Evolutionary conservation across 2,329 filamentous ascomycete species (phyloP).

Genomic region (Colletotrichum scovillei): DNA sequence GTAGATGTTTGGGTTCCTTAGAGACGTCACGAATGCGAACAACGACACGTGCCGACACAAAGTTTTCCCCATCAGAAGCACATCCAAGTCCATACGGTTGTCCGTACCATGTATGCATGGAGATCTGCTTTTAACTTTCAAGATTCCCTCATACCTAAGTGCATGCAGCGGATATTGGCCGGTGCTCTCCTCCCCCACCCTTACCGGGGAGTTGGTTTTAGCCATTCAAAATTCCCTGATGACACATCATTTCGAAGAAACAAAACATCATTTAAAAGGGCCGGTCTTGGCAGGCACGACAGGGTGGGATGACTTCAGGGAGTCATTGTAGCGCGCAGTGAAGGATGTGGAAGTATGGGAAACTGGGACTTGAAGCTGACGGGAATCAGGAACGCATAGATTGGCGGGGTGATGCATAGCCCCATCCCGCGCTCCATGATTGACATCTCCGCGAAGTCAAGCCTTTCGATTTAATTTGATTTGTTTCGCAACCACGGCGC

Average conservation of each 20-base stretch:
- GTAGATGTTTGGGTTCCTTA: too few species aligned
- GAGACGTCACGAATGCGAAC: too few species aligned
- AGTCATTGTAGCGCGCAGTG: too few species aligned
- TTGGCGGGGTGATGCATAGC: neutral
- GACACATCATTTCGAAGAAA: neutral
- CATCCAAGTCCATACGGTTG: neutral
- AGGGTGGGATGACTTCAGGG: too few species aligned
- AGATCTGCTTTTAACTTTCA: neutral
- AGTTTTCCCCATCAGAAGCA: neutral
- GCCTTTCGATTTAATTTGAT: conserved; percentile 4
- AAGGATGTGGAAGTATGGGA: neutral
- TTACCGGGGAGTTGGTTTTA: neutral
- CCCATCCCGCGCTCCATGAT: neutral
- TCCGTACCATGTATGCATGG: neutral
- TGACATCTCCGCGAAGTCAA: conserved; percentile 5
- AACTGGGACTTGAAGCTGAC: neutral
- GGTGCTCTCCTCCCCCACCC: neutral
- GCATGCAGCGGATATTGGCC: neutral
- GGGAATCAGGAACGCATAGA: neutral
- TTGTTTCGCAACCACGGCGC: neutral
- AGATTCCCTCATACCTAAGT: neutral
- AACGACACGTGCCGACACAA: too few species aligned
- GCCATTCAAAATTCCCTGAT: neutral
- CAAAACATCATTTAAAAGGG: neutral
- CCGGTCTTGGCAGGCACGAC: too few species aligned